These are phyloP conservation scores for Coniochaeta prunicola DNA, from an alignment of 2,329 filamentous ascomycete genomes.

Conservation along the genomic window DNA sequence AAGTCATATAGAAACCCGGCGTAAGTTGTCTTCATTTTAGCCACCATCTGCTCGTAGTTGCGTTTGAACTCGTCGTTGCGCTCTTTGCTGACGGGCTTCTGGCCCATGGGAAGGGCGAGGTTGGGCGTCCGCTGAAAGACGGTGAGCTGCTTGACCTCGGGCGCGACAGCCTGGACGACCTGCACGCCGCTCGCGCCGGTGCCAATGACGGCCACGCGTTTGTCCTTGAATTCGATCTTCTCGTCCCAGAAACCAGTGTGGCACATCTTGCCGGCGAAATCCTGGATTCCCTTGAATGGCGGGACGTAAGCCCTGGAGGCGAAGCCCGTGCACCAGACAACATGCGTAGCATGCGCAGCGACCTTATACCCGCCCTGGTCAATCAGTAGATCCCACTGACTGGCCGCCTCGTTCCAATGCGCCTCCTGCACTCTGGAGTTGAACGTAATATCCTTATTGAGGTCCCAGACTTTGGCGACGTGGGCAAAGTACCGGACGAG, in stretches of 20 bases:
- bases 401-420: constrained; percentile 25
- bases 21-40: constrained; percentile 34
- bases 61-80: constrained; percentile 33
- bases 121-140: constrained; percentile 55
- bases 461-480: constrained; percentile 32
- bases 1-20: constrained; percentile 43
- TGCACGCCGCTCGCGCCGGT: constrained; percentile 13
- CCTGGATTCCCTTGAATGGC: constrained; percentile 14
- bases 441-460: constrained; percentile 37
- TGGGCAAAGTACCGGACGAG: constrained; percentile 38
- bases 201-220: constrained; percentile 13
- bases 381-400: constrained; percentile 35
- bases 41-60: constrained; percentile 32
- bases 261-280: constrained; percentile 7
- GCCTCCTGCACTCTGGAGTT: constrained; percentile 32
- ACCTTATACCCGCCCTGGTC: constrained; percentile 22
- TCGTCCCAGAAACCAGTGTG: constrained; percentile 10
- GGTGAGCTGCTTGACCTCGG: constrained; percentile 23
- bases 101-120: constrained; percentile 50
- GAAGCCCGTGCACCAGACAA: constrained; percentile 35
- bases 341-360: constrained; percentile 4
- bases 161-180: constrained; percentile 19
- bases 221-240: constrained; percentile 6
- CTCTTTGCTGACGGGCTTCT: constrained; percentile 33
- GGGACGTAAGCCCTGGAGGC: constrained; percentile 35